Percentiles rank a stretch among this genome's conserved stretches.
phyloP scores from a whole-genome alignment of 2,329 filamentous ascomycete genomes.

The Alternaria brassicae region DNA sequence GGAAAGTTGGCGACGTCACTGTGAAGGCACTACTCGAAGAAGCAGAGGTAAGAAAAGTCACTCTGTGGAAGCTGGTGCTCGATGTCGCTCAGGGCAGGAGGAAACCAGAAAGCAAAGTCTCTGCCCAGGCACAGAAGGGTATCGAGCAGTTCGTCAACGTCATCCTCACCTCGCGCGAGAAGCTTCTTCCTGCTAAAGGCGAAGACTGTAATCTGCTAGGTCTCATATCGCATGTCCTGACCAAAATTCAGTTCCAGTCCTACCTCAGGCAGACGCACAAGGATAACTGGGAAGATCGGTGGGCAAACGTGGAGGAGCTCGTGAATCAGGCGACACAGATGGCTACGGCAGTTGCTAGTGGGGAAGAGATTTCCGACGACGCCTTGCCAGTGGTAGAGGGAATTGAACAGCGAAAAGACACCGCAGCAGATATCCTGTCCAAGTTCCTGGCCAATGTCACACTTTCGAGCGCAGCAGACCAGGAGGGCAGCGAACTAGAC shows the following conservation, averaged over 20 bases:
- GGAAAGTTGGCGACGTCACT: constrained; percentile 81
- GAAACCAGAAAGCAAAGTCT: constrained; percentile 62
- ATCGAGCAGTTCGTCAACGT: constrained; percentile 66
- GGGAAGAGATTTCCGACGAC: constrained; percentile 54
- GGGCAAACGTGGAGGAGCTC: constrained; percentile 92
- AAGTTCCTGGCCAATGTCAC: constrained; percentile 90
- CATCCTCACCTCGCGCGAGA: constrained; percentile 64
- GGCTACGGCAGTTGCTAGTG: constrained; percentile 54
- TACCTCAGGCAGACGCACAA: constrained; percentile 74
- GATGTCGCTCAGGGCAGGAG: constrained; percentile 61
- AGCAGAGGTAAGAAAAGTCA: constrained; percentile 71
- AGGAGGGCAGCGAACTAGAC: constrained; percentile 62
- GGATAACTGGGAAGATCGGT: constrained; percentile 71
- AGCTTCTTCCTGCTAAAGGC: constrained; percentile 57
- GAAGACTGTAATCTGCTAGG: constrained; percentile 51
- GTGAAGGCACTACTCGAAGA: constrained; percentile 77
- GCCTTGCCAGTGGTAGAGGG: constrained; percentile 72
- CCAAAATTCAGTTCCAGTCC: constrained; percentile 74
- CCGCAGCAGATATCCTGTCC: constrained; percentile 70
- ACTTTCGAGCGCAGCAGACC: constrained; percentile 72
- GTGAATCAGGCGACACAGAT: constrained; percentile 79
- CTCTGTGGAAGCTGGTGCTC: constrained; percentile 79
- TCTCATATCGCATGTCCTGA: constrained; percentile 64
- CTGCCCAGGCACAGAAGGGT: constrained; percentile 62
- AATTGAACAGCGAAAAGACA: constrained; percentile 65